Conservation (phyloP, 208 protist species). For the Leishmania lainsoni region DNA sequence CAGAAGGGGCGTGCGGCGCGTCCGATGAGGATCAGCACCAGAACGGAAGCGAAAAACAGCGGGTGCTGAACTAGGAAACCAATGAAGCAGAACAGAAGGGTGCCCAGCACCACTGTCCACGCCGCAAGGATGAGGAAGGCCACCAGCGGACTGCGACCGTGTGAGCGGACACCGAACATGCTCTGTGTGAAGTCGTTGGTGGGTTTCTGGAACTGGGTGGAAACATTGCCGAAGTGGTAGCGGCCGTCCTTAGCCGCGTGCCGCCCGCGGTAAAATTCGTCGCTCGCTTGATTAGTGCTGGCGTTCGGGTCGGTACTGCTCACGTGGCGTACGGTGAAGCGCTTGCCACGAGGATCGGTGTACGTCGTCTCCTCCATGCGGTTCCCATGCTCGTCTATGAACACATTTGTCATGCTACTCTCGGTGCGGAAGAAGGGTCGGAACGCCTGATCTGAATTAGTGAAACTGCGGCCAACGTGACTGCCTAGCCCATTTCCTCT, state of each 20-base stretch:
- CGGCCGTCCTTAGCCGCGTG: conserved; percentile 48
- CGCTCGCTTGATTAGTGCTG: conserved; percentile 65
- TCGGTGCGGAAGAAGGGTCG: conserved; percentile 70
- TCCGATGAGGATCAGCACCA: conserved; percentile 59
- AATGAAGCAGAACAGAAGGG: conserved; percentile 49
- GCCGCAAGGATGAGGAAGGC: conserved; percentile 66
- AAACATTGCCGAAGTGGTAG: conserved; percentile 64
- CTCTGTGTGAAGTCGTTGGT: conserved; percentile 69
- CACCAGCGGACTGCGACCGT: conserved; percentile 69
- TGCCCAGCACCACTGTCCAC: conserved; percentile 68
- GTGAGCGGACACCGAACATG: conserved; percentile 69
- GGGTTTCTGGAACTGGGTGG: conserved; percentile 41
- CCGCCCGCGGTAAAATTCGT: conserved; percentile 62
- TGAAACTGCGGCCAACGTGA: conserved; percentile 49
- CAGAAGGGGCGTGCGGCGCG: conserved; percentile 44
- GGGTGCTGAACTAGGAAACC: conserved; percentile 70
- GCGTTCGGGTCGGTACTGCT: conserved; percentile 69
- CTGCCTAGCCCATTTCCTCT: conserved; percentile 31
- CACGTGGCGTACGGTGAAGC: conserved; percentile 72
- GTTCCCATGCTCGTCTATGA: conserved; percentile 74
- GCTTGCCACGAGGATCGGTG: conserved; percentile 60
- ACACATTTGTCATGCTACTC: conserved; percentile 47
- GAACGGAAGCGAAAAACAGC: conserved; percentile 59
- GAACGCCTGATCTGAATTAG: conserved; percentile 43
- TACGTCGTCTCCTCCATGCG: conserved; percentile 84